A percentile compares a stretch with the other conserved stretches of the same genome.
These are phyloP conservation scores for Aspergillus floridensis DNA, from an alignment of 2,329 filamentous ascomycete species.

Conservation along the genomic window DNA sequence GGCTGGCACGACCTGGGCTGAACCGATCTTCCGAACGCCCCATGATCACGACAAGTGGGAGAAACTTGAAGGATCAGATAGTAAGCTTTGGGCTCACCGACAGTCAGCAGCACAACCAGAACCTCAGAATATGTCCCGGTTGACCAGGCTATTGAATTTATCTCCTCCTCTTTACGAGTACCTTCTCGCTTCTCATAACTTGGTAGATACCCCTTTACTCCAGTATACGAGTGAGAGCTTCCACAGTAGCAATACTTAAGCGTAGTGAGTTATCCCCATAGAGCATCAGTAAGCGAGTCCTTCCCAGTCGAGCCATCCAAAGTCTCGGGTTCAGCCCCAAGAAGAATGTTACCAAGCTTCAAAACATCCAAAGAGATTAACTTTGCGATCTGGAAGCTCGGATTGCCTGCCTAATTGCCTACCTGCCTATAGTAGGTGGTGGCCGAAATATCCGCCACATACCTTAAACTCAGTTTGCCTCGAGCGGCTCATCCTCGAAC, in stretches of 20 bases:
- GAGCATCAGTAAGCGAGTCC: neutral
- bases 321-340: neutral
- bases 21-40: neutral
- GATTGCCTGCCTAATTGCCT: neutral
- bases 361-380: neutral
- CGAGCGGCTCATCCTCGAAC: neutral
- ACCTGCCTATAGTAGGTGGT: neutral
- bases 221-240: too few relatives aligned
- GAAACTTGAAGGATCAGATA: neutral
- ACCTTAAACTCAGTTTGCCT: neutral
- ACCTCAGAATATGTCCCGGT: neutral
- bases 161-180: neutral
- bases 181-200: constrained; percentile 1
- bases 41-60: neutral
- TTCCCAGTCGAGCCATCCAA: neutral
- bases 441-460: neutral
- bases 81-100: neutral
- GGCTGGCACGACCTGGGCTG: neutral
- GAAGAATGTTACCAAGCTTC: neutral
- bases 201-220: too few relatives aligned
- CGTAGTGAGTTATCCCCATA: neutral
- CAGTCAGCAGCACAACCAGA: neutral
- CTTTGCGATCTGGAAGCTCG: neutral
- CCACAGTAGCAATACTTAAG: too few relatives aligned
- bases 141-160: constrained; percentile 16